Percentiles rank a stretch among this genome's conserved stretches.
Conservation (phyloP, 2,329 filamentous ascomycete species). For the Thermomyces lanuginosus region DNA sequence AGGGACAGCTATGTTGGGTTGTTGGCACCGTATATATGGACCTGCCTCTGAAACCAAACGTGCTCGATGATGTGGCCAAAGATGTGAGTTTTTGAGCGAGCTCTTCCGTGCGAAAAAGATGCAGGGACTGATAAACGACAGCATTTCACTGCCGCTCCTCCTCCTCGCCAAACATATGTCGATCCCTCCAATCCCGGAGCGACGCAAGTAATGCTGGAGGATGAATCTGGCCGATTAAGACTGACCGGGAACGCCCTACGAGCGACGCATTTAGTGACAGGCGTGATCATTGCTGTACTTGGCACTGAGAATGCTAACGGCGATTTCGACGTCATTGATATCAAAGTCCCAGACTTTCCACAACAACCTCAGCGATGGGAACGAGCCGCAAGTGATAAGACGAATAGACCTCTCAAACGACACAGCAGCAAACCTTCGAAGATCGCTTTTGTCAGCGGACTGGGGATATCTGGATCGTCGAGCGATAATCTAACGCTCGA, state of each 20-base stretch:
- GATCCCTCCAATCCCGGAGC: conserved; percentile 28
- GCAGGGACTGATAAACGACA: conserved; percentile 21
- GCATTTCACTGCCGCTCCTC: conserved; percentile 79
- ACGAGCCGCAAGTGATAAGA: conserved; percentile 31
- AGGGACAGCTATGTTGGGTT: conserved; percentile 92
- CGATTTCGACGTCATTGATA: conserved; percentile 80
- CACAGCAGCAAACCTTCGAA: conserved; percentile 41
- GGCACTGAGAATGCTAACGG: conserved; percentile 86
- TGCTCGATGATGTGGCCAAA: conserved; percentile 85
- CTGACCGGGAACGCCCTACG: conserved; percentile 56
- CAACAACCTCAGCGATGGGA: conserved; percentile 70
- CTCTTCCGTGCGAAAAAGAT: neutral
- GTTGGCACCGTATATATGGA: conserved; percentile 93
- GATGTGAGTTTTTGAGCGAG: conserved; percentile 42
- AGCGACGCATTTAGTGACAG: conserved; percentile 64
- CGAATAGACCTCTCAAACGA: conserved; percentile 20
- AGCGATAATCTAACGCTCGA: conserved; percentile 60
- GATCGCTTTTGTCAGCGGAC: conserved; percentile 75
- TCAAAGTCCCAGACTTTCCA: conserved; percentile 74
- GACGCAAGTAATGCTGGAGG: conserved; percentile 71
- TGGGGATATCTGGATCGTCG: conserved; percentile 63
- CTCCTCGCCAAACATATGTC: conserved; percentile 60
- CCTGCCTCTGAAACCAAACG: conserved; percentile 88
- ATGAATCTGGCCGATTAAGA: conserved; percentile 78
- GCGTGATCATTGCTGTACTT: conserved; percentile 84